Base-by-base conservation (phyloP, 31 red algal genomes). In the Asparagopsis taxiformis region DNA sequence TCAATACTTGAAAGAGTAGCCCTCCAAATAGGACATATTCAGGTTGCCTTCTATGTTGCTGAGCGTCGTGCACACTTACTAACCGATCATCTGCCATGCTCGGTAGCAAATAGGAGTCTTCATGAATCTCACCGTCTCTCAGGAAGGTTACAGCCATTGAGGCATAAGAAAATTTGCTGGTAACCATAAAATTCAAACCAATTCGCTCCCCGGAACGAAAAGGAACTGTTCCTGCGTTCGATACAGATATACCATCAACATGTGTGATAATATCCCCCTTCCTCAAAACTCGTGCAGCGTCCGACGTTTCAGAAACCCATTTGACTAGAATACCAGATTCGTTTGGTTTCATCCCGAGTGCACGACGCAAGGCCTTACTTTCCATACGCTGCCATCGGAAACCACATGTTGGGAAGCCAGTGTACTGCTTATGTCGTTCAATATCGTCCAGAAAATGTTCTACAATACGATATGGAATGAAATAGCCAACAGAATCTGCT, bases 361-460 rank as follows among this genome's bases (percentile, higher is more conserved):
- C 68, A 7, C 67, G 53, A 37, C 95, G 72, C 31, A 94, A 50
- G 57, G 51, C 64, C 23, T 35, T n/a, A 21, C 88, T 94, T 70
- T 98, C 95, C 75, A 98, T 56, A 28, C 44, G 59, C 50, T 82
- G 75, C 75, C 81, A 93, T 32, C 68, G 64, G 60, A 98, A 87
- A 6, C 95, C 95, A 32, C 59, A 64, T 22, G 36, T 51, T 7
- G 73, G 80, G 49, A 98, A 98, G 17, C 95, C 90, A 3, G 90
- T 93, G 70, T 94, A 94, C 43, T 59, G 39, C 23, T 85, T 59
- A 57, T 93, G 38, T 34, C 64, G 51, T 20, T 69, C 62, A 36
- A 88, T 57, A 36, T 98, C 95, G 37, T 80, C 63, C 17, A 97
- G 73, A 67, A 97, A 93, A 77, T 93, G 94, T 29, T 89, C 26